Percentiles rank a stretch among this genome's conserved stretches.
Evolutionary conservation across 2,329 filamentous ascomycete genomes (phyloP).

Genomic region (Ascochyta pisi): DNA sequence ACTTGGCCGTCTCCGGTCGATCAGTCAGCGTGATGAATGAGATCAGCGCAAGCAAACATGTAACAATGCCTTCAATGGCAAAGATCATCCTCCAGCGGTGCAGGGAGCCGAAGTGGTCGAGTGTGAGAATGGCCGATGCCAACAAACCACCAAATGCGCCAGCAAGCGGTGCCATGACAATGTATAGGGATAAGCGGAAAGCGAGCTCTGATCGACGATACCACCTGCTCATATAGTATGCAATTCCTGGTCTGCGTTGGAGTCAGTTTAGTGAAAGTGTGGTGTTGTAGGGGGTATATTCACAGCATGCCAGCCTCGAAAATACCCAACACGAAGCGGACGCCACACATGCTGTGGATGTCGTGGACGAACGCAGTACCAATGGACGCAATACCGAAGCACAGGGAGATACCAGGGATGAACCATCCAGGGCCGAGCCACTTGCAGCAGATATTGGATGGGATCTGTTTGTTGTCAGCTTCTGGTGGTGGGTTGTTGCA

Average conservation of each 20-base stretch:
- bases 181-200: slow-evolving; percentile 71
- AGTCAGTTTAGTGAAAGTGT: too few relatives aligned
- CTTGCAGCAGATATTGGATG: slow-evolving; percentile 72
- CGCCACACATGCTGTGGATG: slow-evolving; percentile 61
- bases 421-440: slow-evolving; percentile 76
- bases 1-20: slow-evolving; percentile 70
- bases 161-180: slow-evolving; percentile 73
- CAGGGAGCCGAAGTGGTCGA: slow-evolving; percentile 65
- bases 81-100: slow-evolving; percentile 74
- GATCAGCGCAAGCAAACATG: slow-evolving; percentile 63
- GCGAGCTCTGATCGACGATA: slow-evolving; percentile 73
- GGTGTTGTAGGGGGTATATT: too few relatives aligned
- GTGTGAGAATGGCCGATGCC: slow-evolving; percentile 65
- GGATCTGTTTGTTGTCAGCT: slow-evolving; percentile 65
- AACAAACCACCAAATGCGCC: slow-evolving; percentile 75
- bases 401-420: slow-evolving; percentile 66
- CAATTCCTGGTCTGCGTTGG: slow-evolving; percentile 57
- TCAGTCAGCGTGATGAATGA: slow-evolving; percentile 72
- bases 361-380: slow-evolving; percentile 70
- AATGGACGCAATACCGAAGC: slow-evolving; percentile 69
- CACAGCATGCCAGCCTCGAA: slow-evolving; percentile 75
- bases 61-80: slow-evolving; percentile 73
- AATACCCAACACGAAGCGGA: slow-evolving; percentile 69
- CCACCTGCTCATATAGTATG: slow-evolving; percentile 76
- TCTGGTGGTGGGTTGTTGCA: too few relatives aligned